Percentiles rank a stretch among this genome's conserved stretches.
phyloP scores from a whole-genome alignment of 208 protist genomes.

The Lotmaria passim region DNA sequence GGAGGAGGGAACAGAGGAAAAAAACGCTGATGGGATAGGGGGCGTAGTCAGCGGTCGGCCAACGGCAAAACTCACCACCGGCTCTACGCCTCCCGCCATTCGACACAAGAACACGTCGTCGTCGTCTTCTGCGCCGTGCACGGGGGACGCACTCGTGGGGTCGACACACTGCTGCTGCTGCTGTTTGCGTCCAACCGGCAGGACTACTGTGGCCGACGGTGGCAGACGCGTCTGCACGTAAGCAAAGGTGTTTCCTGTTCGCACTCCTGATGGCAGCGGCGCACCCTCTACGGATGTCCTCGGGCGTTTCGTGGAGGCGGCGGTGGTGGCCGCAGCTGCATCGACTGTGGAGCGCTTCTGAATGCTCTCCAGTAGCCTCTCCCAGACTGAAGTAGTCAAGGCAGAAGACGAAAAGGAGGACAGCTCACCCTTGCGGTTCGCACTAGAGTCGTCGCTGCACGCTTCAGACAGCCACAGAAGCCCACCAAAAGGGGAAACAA shows the following conservation, averaged over 20 bases:
- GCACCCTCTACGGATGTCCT: not conserved
- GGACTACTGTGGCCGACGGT: constrained; percentile 15
- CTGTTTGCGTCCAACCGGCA: constrained; percentile 12
- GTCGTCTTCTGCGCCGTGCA: not conserved
- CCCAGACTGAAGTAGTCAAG: not conserved
- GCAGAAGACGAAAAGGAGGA: too few relatives aligned
- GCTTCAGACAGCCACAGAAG: constrained; percentile 16
- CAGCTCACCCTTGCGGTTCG: too few relatives aligned
- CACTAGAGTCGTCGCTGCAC: not conserved
- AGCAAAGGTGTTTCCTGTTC: constrained; percentile 5
- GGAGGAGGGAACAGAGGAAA: not conserved
- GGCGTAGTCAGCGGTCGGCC: constrained; percentile 36
- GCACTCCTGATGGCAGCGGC: not conserved
- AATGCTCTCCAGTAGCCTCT: not conserved
- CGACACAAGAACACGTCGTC: constrained; percentile 22
- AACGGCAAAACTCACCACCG: constrained; percentile 69
- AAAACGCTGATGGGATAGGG: too few relatives aligned
- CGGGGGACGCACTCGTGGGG: not conserved
- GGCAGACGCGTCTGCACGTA: constrained; percentile 44
- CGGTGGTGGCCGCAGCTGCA: not conserved
- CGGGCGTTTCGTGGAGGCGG: not conserved
- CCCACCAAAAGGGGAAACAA: constrained; percentile 15
- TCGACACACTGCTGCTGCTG: not conserved
- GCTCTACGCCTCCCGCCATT: constrained; percentile 68
- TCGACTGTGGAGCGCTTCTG: not conserved